phyloP scores from a whole-genome alignment of 2,329 filamentous ascomycete genomes.

The Pseudocercospora fuligena region DNA sequence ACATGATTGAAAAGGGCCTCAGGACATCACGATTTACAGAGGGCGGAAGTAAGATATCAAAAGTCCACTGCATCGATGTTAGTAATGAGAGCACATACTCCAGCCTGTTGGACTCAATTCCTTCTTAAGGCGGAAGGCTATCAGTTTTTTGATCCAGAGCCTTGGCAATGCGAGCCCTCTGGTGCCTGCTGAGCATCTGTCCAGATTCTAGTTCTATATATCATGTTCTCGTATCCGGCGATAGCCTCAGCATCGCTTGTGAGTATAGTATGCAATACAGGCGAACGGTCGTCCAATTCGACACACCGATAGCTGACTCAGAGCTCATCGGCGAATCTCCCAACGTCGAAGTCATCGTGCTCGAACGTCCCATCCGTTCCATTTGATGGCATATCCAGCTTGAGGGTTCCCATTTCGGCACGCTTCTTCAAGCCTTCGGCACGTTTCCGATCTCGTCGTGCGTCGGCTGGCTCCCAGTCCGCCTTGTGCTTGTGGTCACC shows the following conservation, averaged over 20 bases:
- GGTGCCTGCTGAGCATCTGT: neutral
- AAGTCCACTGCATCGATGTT: neutral
- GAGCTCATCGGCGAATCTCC: constrained; percentile 6
- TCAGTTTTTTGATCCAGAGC: neutral
- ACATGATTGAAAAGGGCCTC: neutral
- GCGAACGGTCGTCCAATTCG: neutral
- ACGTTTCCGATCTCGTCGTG: constrained; percentile 46
- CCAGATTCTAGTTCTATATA: neutral
- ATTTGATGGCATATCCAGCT: constrained; percentile 2
- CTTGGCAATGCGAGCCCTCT: neutral
- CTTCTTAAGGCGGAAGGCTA: neutral
- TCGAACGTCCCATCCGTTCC: neutral
- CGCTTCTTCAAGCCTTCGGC: constrained; percentile 54
- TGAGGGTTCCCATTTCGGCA: constrained; percentile 17
- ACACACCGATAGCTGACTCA: neutral
- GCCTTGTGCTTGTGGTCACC: constrained; percentile 35
- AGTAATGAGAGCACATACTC: neutral
- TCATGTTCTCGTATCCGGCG: neutral
- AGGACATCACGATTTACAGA: too few relatives aligned
- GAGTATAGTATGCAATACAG: neutral
- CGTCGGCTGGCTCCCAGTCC: constrained; percentile 47
- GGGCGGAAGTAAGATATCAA: neutral
- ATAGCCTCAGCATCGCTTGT: neutral
- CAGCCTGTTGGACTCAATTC: neutral
- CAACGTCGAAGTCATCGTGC: constrained; percentile 10